Conservation (phyloP, 2,329 filamentous ascomycete genomes). For the Sarocladium kiliense region DNA sequence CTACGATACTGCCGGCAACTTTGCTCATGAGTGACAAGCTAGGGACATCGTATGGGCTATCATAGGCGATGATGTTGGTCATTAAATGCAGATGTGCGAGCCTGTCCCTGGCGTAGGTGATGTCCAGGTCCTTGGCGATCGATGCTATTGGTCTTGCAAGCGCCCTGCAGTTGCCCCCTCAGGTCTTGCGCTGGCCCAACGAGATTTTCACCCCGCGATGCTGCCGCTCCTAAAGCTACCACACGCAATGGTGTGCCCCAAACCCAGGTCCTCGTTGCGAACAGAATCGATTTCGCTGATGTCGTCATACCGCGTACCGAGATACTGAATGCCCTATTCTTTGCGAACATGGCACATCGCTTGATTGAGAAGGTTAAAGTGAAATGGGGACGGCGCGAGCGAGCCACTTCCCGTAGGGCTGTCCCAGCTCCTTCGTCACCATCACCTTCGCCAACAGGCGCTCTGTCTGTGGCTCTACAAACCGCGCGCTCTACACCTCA, state of each 20-base stretch:
- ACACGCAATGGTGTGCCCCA: too few species aligned
- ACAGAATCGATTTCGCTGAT: too few species aligned
- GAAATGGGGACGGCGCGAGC: too few species aligned
- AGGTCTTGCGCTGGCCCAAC: too few species aligned
- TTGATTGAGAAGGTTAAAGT: neutral
- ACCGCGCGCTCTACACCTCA: neutral
- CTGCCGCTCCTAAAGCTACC: neutral
- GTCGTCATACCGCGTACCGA: too few species aligned
- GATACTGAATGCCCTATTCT: too few species aligned
- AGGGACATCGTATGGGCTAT: neutral
- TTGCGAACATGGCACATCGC: neutral
- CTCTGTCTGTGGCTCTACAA: too few species aligned
- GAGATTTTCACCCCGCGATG: neutral
- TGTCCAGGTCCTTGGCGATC: neutral
- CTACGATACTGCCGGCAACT: neutral
- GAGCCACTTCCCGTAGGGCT: too few species aligned
- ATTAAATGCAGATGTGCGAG: neutral
- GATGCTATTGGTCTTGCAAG: neutral
- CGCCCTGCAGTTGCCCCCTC: too few species aligned
- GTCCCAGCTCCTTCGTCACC: too few species aligned
- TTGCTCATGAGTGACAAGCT: neutral
- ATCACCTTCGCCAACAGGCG: too few species aligned
- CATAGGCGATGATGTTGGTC: neutral
- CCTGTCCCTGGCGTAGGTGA: neutral
- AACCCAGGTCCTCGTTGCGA: too few species aligned